These are phyloP conservation scores for Curvularia lunata DNA, from an alignment of 2,329 filamentous ascomycete genomes.

Conservation along the genomic window DNA sequence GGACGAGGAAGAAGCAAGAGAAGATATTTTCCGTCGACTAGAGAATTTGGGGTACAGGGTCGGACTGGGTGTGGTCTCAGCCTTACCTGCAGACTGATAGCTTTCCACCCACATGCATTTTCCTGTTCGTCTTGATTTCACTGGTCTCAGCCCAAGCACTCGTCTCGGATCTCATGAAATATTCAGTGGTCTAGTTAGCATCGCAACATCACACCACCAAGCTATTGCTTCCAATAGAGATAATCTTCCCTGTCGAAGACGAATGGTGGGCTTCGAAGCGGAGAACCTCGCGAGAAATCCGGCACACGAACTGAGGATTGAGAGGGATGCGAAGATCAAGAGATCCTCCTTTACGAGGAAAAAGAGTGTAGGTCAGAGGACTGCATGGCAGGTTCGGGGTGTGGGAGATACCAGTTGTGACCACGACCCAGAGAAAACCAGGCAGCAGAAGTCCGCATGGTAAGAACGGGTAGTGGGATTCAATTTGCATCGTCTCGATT, in stretches of 20 bases:
- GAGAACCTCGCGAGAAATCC: neutral
- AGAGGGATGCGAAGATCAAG: neutral
- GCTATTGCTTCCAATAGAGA: neutral
- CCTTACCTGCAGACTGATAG: neutral
- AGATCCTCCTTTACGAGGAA: neutral
- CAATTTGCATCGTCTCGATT: neutral
- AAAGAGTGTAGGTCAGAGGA: neutral
- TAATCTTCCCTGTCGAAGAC: neutral
- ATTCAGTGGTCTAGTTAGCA: neutral
- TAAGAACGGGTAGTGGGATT: neutral
- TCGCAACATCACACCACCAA: neutral
- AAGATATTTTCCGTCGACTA: neutral
- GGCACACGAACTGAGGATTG: neutral
- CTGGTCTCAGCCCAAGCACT: neutral
- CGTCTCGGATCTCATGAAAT: constrained; percentile 2
- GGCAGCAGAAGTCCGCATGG: neutral
- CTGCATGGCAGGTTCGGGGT: neutral
- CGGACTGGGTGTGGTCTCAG: too few species aligned
- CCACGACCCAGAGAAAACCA: neutral
- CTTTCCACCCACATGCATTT: neutral
- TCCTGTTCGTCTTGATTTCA: neutral
- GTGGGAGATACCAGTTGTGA: neutral
- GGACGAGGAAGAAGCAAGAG: too few species aligned
- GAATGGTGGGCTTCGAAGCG: neutral
- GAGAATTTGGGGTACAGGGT: neutral